Percentiles rank a stretch among this genome's conserved stretches.
phyloP scores from a whole-genome alignment of 257 asterid species.

The Verbascum thapsus region DNA sequence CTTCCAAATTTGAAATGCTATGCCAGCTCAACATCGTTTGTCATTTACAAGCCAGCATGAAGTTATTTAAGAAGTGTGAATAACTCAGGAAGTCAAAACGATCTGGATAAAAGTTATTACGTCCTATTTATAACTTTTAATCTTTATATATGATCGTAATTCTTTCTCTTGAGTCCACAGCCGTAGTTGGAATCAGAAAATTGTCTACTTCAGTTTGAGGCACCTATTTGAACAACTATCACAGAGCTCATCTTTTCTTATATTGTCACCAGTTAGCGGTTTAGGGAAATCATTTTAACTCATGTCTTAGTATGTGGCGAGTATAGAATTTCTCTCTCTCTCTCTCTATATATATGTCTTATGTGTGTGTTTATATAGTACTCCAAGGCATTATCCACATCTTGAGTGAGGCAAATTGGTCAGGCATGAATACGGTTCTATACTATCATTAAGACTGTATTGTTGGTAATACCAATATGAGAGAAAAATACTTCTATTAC shows the following conservation, averaged over 20 bases:
- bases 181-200: neutral
- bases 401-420: conserved; percentile 9
- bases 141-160: too few species aligned
- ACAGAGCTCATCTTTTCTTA: neutral
- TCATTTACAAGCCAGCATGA: neutral
- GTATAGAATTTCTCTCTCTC: too few species aligned
- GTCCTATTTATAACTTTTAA: too few species aligned
- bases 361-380: neutral
- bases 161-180: too few species aligned
- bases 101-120: too few species aligned
- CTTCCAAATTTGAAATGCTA: too few species aligned
- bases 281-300: too few species aligned
- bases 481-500: too few species aligned
- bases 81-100: neutral
- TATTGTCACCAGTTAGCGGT: too few species aligned
- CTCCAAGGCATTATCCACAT: neutral
- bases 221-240: neutral
- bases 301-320: too few species aligned
- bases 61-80: neutral
- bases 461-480: too few species aligned
- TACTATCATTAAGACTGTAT: conserved; percentile 22
- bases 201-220: conserved; percentile 9
- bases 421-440: conserved; percentile 15
- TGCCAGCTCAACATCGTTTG: too few species aligned
- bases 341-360: neutral